phyloP scores from a whole-genome alignment of 768 basidiomycete genomes.

The Antrodiella citrinella region DNA sequence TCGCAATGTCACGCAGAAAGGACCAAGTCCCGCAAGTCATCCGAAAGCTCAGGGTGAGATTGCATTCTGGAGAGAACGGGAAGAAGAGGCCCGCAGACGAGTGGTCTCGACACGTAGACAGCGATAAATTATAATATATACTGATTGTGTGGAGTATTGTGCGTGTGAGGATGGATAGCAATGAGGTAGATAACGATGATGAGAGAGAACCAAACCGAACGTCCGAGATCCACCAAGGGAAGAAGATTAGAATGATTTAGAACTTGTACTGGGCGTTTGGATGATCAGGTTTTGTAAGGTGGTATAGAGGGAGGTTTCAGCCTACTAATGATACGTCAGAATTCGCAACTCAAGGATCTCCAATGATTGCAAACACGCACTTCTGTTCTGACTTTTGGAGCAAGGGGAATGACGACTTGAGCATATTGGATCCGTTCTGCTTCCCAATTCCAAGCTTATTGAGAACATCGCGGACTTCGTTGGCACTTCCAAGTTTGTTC shows the following conservation, averaged over 20 bases:
- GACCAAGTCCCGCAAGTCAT: conserved; percentile 65
- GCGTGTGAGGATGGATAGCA: neutral
- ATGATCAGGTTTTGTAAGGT: conserved; percentile 24
- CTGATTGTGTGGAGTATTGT: neutral
- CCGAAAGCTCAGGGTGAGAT: conserved; percentile 83
- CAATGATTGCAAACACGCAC: too few species aligned
- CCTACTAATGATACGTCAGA: too few species aligned
- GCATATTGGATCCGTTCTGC: conserved; percentile 40
- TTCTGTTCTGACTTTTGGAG: conserved; percentile 38
- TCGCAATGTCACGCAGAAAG: conserved; percentile 35
- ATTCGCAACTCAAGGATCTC: too few species aligned
- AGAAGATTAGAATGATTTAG: neutral
- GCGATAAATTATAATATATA: neutral
- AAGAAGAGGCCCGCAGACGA: conserved; percentile 61
- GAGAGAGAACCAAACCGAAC: neutral
- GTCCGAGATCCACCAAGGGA: neutral
- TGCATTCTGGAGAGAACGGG: conserved; percentile 77
- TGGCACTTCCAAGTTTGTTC: conserved; percentile 40
- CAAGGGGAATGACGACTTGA: conserved; percentile 67
- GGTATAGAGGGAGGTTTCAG: conserved; percentile 17
- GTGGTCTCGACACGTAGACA: conserved; percentile 16
- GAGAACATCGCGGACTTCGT: conserved; percentile 75
- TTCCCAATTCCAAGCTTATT: conserved; percentile 81
- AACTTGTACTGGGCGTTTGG: neutral
- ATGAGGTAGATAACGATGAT: neutral